Percentiles rank a stretch among this genome's conserved stretches.
phyloP scores from a whole-genome alignment of 2,329 filamentous ascomycete species.

The Fusarium dlaminii region DNA sequence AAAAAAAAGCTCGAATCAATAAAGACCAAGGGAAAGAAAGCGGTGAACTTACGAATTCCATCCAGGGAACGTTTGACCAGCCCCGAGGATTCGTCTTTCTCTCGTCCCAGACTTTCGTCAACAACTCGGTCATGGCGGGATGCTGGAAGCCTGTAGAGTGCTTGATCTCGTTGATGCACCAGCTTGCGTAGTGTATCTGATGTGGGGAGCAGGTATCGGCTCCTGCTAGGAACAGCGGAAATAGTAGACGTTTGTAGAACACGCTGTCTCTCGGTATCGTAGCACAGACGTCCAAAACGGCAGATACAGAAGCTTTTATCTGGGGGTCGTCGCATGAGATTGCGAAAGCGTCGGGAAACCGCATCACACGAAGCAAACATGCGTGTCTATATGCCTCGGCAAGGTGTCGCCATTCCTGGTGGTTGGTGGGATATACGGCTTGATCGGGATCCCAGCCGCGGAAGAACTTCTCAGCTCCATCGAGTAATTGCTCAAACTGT shows the following conservation, averaged over 20 bases:
- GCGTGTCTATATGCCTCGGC: slow-evolving; percentile 45
- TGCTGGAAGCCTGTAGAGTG: slow-evolving; percentile 39
- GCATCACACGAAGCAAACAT: slow-evolving; percentile 41
- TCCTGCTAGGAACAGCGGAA: slow-evolving; percentile 43
- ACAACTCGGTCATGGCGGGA: slow-evolving; percentile 38
- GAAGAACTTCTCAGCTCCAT: slow-evolving; percentile 37
- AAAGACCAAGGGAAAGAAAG: fast-evolving
- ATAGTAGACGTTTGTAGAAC: slow-evolving; percentile 43
- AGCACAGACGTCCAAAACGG: slow-evolving; percentile 41
- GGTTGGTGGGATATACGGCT: slow-evolving; percentile 38
- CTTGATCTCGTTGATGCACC: slow-evolving; percentile 40
- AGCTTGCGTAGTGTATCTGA: slow-evolving; percentile 41
- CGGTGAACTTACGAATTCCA: slow-evolving; percentile 41
- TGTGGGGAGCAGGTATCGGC: slow-evolving; percentile 37
- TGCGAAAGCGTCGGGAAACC: slow-evolving; percentile 40
- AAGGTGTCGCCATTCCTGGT: slow-evolving; percentile 42
- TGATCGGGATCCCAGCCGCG: slow-evolving; percentile 39
- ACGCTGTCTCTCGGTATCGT: slow-evolving; percentile 28
- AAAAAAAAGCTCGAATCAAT: not conserved
- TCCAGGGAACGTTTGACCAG: slow-evolving; percentile 40
- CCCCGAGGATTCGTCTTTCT: slow-evolving; percentile 22
- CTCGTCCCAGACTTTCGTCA: slow-evolving; percentile 40
- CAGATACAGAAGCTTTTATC: slow-evolving; percentile 37
- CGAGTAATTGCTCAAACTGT: slow-evolving; percentile 25
- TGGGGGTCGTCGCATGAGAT: slow-evolving; percentile 35